Evolutionary conservation across 768 basidiomycete species (phyloP).

Genomic region (Boletus edulis): DNA sequence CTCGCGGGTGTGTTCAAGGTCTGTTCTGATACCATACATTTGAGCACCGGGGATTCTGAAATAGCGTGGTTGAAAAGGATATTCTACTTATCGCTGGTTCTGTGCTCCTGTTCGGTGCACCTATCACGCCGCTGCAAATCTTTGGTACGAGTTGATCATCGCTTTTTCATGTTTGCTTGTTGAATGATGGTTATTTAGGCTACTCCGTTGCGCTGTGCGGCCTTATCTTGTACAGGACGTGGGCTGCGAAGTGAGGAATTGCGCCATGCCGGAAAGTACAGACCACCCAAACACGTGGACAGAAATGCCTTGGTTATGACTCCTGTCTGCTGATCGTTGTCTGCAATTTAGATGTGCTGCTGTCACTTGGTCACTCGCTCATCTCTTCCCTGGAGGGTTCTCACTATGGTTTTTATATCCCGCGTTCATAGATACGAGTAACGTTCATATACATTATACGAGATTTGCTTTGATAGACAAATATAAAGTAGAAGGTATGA

Average conservation of each 20-base stretch:
- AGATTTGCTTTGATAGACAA: background rate
- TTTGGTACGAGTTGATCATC: conserved; percentile 49
- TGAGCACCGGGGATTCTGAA: background rate
- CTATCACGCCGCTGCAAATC: conserved; percentile 80
- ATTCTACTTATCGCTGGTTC: conserved; percentile 93
- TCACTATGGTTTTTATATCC: background rate
- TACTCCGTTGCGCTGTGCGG: conserved; percentile 88
- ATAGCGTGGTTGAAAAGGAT: conserved; percentile 49
- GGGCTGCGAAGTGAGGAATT: conserved; percentile 51
- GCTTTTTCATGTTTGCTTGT: background rate
- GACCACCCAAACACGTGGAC: too few species aligned
- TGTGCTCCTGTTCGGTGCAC: conserved; percentile 79
- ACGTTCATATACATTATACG: background rate
- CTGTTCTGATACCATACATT: conserved; percentile 11
- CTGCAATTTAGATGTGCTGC: background rate
- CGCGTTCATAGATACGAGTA: conserved; percentile 7
- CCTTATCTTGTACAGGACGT: conserved; percentile 81
- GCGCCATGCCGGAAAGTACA: background rate
- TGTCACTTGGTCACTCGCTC: background rate
- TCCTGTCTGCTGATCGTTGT: background rate
- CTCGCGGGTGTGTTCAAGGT: conserved; percentile 94
- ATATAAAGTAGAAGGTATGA: background rate
- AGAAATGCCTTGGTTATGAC: background rate
- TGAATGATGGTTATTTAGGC: conserved; percentile 41
- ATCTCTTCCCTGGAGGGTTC: background rate